Base-by-base conservation (phyloP, 805 yeast genomes). In the Yarrowia sp. region DNA sequence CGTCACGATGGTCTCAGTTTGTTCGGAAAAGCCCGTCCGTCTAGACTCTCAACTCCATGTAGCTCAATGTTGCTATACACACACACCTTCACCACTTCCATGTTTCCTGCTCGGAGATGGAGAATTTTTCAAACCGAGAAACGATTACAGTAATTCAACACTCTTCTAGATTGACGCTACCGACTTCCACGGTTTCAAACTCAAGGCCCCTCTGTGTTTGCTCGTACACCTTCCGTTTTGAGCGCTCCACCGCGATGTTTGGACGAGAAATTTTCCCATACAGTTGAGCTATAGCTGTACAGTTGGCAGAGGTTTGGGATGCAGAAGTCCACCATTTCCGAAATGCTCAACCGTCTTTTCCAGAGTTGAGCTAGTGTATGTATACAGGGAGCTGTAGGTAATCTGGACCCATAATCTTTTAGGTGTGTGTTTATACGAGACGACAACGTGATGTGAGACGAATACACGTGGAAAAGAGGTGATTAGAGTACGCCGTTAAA, bases 191-290 rank as follows among this genome's bases (percentile, higher is more conserved):
- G 12, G 36, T 14, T 4, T 33, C 53, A 50, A 50, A 33, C 55
- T 15, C 34, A 33, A 33, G 55, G 17, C 20, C n/a, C 2, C 15
- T 12, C 38, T 6, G 40, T 17, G 24, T 50, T 33, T 50, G 55
- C 40, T 50, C 15, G 17, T 33, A 12, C 55, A 33, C 55, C 55
- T 50, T 50, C 55, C 55, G 10, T 50, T 50, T 24, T 30, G 14
- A 17, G 52, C 52, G 1, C 36, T 46, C 34, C 34, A 46, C 52
- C 34, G 36, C 34, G 30, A 14, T 15, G 8, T n/a, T 7, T 5
- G 39, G 39, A 13, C 9, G 53, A 49, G 53, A 49, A 49, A 12
- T 49, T 49, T 47, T 49, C 38, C 30, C 34, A 12, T 8, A 20
- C 15, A 20, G n/a, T 9, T 13, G 9, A 5, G 49, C 49, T 44